phyloP scores from a whole-genome alignment of 2,329 filamentous ascomycete genomes.

The Cordyceps farinosa region DNA sequence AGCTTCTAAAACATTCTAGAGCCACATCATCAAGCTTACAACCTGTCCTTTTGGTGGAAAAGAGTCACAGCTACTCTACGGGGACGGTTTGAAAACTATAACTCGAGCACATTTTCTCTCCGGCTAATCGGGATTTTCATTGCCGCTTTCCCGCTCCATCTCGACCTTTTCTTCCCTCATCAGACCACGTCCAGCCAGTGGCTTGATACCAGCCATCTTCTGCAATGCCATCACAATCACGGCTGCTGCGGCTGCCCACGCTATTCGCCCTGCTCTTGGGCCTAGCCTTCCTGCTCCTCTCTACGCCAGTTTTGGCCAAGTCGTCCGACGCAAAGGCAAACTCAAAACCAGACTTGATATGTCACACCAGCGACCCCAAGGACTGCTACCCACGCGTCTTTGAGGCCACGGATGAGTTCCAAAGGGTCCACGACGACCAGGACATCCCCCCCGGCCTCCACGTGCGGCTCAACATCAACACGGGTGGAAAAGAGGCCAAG shows the following conservation, averaged over 20 bases:
- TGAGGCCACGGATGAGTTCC: conserved; percentile 61
- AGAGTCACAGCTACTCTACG: conserved; percentile 4
- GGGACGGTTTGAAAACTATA: background rate
- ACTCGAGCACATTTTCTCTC: background rate
- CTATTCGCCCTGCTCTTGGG: background rate
- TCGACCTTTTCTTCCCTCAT: background rate
- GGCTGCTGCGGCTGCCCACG: background rate
- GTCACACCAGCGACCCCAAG: conserved; percentile 54
- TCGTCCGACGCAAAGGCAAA: background rate
- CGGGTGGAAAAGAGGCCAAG: conserved; percentile 63
- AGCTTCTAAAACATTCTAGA: conserved; percentile 12
- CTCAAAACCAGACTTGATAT: conserved; percentile 52
- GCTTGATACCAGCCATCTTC: conserved; percentile 8
- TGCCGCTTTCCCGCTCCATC: background rate
- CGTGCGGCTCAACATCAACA: conserved; percentile 61
- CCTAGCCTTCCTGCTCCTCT: background rate
- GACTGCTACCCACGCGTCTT: conserved; percentile 67
- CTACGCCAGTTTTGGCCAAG: background rate
- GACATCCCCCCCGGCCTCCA: conserved; percentile 63
- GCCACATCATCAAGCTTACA: conserved; percentile 13
- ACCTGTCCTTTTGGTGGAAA: conserved; percentile 14
- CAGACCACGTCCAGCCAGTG: background rate
- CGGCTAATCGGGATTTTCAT: background rate
- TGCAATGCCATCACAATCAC: conserved; percentile 14
- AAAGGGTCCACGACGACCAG: conserved; percentile 60